Base-by-base conservation (phyloP, 1,284 basidiomycete species). In the Trichosporon ovoides region DNA sequence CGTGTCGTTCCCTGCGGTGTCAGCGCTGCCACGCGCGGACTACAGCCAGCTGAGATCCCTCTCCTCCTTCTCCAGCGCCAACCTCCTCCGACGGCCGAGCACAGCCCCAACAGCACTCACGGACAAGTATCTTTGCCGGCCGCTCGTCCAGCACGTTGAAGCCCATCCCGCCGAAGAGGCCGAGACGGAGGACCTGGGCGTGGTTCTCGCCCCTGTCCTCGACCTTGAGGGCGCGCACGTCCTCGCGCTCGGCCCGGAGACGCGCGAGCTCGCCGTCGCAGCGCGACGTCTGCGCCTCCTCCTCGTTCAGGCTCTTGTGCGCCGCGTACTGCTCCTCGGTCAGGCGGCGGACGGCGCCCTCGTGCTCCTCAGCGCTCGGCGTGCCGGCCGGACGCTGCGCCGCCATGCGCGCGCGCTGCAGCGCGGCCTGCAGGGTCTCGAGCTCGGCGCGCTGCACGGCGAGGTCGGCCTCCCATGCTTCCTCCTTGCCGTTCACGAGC, bases 281-380 rank as follows among this genome's bases (percentile, higher is more conserved):
- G 54, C 69, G 68, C 3, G 65, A 66, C 18, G 72, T 60, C 14
- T 20, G 38, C 10, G 63, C 62, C 61, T 71, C 66, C 52, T 73
- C 73, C 57, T 75, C 73, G 52, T 68, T 72, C 28, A 77, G 55
- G 40, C 65, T 58, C 58, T 75, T 75, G 11, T 65, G 67, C n/a
- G 64, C 55, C 3, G 66, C 49, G 34, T 68, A 68, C 50, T 72
- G 69, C 60, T 74, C 62, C 20, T 68, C 59, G 49, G 75, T 71
- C 18, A 77, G 65, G 3, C 59, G 24, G 10, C 65, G 58, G 5
- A 75, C 66, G 46, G 68, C 63, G 3, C 59, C 55, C 38, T 73
- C 68, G 59, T 77, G 72, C 33, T 72, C 70, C 14, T 61, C 55
- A 6, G 66, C 58, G 3, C 64, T 46, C 0, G 73, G 73, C 38